phyloP scores from a whole-genome alignment of 148 eudicot species.

The Dysphania ambrosioides region DNA sequence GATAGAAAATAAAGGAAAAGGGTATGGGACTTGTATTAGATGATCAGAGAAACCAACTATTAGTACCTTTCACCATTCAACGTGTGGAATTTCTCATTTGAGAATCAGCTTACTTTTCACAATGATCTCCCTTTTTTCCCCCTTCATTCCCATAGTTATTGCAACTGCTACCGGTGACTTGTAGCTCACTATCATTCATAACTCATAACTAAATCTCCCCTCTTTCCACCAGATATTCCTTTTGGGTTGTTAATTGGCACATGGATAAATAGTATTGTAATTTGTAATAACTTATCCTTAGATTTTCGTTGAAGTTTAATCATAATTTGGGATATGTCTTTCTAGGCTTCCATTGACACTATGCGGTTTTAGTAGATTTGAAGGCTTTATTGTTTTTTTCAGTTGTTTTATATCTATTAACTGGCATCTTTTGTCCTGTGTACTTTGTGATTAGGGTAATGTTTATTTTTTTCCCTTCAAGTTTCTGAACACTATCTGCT shows the following conservation, averaged over 20 bases:
- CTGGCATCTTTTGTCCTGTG: not conserved
- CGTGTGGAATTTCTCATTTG: too few relatives aligned
- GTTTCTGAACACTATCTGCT: constrained; percentile 15
- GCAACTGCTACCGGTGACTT: too few relatives aligned
- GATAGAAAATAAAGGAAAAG: not conserved
- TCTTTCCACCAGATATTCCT: too few relatives aligned
- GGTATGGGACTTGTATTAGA: too few relatives aligned
- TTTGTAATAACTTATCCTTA: not conserved
- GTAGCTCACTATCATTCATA: too few relatives aligned
- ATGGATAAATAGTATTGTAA: not conserved
- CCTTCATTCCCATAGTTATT: too few relatives aligned
- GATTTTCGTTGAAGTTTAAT: not conserved
- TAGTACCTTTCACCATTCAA: too few relatives aligned
- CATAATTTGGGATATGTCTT: not conserved
- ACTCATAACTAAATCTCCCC: too few relatives aligned
- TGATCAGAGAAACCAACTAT: too few relatives aligned
- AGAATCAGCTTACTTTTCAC: too few relatives aligned
- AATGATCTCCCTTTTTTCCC: too few relatives aligned
- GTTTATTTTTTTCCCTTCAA: not conserved
- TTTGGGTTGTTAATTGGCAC: not conserved
- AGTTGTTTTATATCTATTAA: not conserved
- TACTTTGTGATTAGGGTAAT: not conserved
- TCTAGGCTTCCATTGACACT: not conserved
- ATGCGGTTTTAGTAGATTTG: too few relatives aligned
- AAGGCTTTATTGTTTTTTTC: not conserved